A percentile compares a stretch with the other conserved stretches of the same genome.
These are phyloP conservation scores for Metschnikowia chrysomelidarum DNA, from an alignment of 805 yeast genomes.

Conservation along the genomic window DNA sequence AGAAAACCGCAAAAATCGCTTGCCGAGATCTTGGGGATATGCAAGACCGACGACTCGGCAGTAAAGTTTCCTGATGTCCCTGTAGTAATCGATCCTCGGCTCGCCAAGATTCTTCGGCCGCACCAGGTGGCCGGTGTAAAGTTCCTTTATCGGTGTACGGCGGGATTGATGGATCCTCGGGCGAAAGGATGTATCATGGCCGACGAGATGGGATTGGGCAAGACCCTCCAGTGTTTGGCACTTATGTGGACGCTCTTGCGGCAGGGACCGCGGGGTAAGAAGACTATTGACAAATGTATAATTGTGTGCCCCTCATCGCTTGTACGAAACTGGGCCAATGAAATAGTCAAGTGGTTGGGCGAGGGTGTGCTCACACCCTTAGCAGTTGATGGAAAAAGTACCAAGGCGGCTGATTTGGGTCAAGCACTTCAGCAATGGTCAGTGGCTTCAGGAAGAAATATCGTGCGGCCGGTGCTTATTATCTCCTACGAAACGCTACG, in stretches of 20 bases:
- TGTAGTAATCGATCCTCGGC: conserved; percentile 89
- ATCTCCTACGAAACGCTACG: conserved; percentile 93
- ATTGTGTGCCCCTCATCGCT: conserved; percentile 94
- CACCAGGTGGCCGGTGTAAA: conserved; percentile 96
- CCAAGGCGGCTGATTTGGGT: conserved; percentile 66
- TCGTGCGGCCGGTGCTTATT: conserved; percentile 90
- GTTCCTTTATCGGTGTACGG: conserved; percentile 84
- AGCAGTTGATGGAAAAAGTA: conserved; percentile 88
- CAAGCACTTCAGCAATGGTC: conserved; percentile 80
- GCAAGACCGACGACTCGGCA: conserved; percentile 46
- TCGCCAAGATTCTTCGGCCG: conserved; percentile 84
- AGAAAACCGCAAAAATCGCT: conserved; percentile 60
- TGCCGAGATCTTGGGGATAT: conserved; percentile 77
- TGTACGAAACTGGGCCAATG: conserved; percentile 97
- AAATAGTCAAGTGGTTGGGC: conserved; percentile 91
- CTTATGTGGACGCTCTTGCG: conserved; percentile 88
- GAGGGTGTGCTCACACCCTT: conserved; percentile 84
- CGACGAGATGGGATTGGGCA: conserved; percentile 95
- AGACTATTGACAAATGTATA: conserved; percentile 83
- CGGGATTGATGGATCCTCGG: conserved; percentile 77
- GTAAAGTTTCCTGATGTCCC: conserved; percentile 80
- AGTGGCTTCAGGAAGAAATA: conserved; percentile 77
- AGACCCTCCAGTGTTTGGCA: conserved; percentile 84
- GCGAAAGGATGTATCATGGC: conserved; percentile 98
- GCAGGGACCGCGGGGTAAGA: conserved; percentile 83